These are phyloP conservation scores for Allomyces macrogynus DNA, from an alignment of 192 early-diverging fungal genomes.

Conservation along the genomic window DNA sequence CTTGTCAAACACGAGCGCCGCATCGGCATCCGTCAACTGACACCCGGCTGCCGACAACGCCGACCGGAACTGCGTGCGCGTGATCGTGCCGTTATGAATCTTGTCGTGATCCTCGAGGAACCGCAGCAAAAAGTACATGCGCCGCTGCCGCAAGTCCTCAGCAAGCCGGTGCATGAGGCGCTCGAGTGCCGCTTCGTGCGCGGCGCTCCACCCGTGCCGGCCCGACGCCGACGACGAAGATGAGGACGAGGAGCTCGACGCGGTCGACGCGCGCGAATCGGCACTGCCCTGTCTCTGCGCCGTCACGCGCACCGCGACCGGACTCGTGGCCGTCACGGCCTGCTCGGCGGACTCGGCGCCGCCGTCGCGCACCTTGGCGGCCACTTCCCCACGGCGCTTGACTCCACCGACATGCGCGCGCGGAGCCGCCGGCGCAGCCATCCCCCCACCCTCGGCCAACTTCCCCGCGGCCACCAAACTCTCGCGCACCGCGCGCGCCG, in stretches of 20 bases:
- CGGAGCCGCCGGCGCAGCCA: background rate
- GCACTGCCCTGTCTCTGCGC: no score
- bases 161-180: background rate
- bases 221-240: no score
- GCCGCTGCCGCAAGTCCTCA: background rate
- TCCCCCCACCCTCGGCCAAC: background rate
- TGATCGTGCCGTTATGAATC: slow-evolving; percentile 1
- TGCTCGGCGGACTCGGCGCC: background rate
- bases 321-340: no score
- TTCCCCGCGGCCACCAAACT: no score
- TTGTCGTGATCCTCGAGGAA: slow-evolving; percentile 1
- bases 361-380: no score
- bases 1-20: background rate
- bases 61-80: slow-evolving; percentile 2
- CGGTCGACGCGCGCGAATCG: no score
- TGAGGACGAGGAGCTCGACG: no score
- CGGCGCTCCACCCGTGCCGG: background rate
- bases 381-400: no score
- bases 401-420: background rate
- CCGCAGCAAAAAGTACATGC: slow-evolving; percentile 2
- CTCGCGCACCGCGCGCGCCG: no score
- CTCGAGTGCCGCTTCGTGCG: background rate
- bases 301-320: no score
- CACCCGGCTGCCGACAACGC: background rate
- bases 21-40: slow-evolving; percentile 1